These are phyloP conservation scores for Cicer arietinum DNA, from an alignment of 306 rosid species.

Conservation along the genomic window DNA sequence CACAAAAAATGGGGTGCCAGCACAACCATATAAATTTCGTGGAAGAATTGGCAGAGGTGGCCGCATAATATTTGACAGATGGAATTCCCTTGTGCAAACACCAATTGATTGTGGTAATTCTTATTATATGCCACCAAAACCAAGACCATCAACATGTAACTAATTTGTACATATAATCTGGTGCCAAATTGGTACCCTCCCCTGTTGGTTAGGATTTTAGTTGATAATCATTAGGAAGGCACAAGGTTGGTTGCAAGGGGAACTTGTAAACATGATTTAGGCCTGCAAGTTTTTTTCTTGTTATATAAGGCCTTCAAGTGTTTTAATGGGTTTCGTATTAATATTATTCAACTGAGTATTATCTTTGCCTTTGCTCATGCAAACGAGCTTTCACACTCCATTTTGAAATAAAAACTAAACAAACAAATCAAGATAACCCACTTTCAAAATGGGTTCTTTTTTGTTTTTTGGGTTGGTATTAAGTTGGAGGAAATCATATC, in stretches of 20 bases:
- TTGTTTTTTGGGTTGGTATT: neutral
- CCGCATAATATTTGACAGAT: constrained; percentile 86
- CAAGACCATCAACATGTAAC: constrained; percentile 68
- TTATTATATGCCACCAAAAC: constrained; percentile 78
- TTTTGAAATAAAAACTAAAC: neutral
- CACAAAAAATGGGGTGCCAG: constrained; percentile 59
- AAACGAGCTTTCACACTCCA: neutral
- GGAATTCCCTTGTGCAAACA: constrained; percentile 88
- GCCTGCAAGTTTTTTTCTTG: constrained; percentile 36
- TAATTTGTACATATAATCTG: constrained; percentile 48
- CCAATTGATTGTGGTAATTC: constrained; percentile 84
- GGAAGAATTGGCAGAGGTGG: constrained; percentile 99
- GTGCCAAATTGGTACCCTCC: constrained; percentile 45
- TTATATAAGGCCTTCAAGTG: constrained; percentile 39
- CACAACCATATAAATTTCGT: constrained; percentile 61
- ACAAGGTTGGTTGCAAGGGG: constrained; percentile 45
- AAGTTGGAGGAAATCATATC: neutral
- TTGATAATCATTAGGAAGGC: constrained; percentile 51
- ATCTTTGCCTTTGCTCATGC: constrained; percentile 11
- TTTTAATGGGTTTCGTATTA: constrained; percentile 44
- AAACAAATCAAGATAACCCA: constrained; percentile 15
- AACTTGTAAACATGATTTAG: constrained; percentile 46
- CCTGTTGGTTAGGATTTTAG: constrained; percentile 46
- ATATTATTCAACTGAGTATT: constrained; percentile 32
- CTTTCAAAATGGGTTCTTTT: constrained; percentile 11